Conservation (phyloP, 2,329 filamentous ascomycete species). For the Paecilomyces sp. region DNA sequence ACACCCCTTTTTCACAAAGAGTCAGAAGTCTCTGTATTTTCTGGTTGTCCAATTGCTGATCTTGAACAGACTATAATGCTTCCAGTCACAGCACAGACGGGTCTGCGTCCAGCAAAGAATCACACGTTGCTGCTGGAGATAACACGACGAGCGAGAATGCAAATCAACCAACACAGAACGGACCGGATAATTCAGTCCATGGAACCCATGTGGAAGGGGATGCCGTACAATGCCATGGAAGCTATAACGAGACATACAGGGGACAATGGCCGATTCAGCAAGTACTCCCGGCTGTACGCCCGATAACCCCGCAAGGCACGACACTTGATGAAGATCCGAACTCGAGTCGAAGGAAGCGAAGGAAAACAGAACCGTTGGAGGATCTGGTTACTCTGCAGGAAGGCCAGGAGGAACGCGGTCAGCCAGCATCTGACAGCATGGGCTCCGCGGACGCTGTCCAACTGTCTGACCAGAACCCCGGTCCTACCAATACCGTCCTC, state of each 20-base stretch:
- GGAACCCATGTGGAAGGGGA: not conserved
- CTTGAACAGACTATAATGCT: constrained; percentile 11
- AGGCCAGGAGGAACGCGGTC: not conserved
- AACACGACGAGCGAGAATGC: not conserved
- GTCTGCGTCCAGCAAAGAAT: not conserved
- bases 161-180: not conserved
- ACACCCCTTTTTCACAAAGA: constrained; percentile 36
- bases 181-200: not conserved
- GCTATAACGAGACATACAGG: not conserved
- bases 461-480: not conserved
- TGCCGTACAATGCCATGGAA: not conserved
- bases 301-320: not conserved
- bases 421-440: not conserved
- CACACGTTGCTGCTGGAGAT: not conserved
- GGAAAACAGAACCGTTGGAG: constrained; percentile 19
- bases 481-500: not conserved
- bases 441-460: not conserved
- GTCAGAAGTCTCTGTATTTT: constrained; percentile 17
- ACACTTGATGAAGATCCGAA: constrained; percentile 26
- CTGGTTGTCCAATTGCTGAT: constrained; percentile 5
- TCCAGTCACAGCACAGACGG: not conserved
- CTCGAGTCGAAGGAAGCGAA: constrained; percentile 25
- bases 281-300: not conserved
- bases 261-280: not conserved
- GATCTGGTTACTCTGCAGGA: constrained; percentile 1